Base-by-base conservation (phyloP, 2,329 filamentous ascomycete species). In the Hysterium pulicare region DNA sequence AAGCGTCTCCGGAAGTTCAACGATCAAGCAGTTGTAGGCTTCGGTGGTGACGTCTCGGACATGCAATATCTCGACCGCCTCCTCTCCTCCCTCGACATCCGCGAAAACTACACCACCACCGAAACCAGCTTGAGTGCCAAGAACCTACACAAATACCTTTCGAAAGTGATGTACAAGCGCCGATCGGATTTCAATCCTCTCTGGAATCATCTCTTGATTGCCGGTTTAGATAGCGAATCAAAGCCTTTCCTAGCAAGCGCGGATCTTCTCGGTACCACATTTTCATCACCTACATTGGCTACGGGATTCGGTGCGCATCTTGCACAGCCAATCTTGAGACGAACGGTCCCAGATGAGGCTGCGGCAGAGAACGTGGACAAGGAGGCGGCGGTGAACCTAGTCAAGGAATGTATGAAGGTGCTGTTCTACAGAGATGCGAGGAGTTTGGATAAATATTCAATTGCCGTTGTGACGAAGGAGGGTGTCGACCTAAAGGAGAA, bases 11-110 rank as follows among this genome's bases (percentile, higher is more conserved):
- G 89, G 59, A 79, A 83, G 58, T 97, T 97, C 71, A 88, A 90
- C 71, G 78, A 83, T 53, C 82, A 84, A 52, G 84, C 89, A 22
- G 81, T 97, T 47, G 78, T 98, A 62, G 93, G 93, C 60, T 95
- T 97, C 73, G 89, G 90, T 68, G 93, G 93, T 68, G 93, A 98
- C 74, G 85, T 98, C 58, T 95, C 88, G 52, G 93, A 98, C 76
- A 97, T 98, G 93, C 93, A 98, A 76, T 94, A 94, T 76, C 83
- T 98, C 55, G 87, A 95, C 79, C 84, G 93, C 57, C 82, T 95
- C 62, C 84, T 98, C 57, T 84, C 80, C 62, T 86, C 87, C 50
- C 85, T 97, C 58, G 83, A 87, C 66, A 89, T 94, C 69, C 79
- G 86, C 67, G 90, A 97, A 76, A 86, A 89, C 65, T 97, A 98